Conservation (phyloP, 768 basidiomycete species). For the Kwoniella sp. region DNA sequence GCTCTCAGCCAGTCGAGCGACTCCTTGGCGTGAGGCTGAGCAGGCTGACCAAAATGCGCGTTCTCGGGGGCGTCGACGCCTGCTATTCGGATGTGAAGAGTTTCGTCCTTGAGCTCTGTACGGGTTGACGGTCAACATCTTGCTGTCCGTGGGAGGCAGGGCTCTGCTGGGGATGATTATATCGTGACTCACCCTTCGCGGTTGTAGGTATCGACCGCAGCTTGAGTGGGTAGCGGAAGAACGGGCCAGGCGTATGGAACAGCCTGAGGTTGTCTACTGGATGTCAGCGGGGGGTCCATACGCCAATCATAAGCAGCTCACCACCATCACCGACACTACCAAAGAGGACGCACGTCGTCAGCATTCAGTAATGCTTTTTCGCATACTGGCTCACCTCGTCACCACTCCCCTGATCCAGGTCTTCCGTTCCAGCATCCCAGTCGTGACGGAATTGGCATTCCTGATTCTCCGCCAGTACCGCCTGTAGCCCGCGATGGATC, state of each 20-base stretch:
- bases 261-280: constrained; percentile 72
- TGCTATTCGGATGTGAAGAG: constrained; percentile 80
- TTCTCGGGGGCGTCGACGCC: constrained; percentile 90
- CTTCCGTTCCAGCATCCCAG: constrained; percentile 57
- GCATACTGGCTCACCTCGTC: constrained; percentile 58
- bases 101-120: constrained; percentile 72
- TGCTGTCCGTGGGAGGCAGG: background rate
- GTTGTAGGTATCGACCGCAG: constrained; percentile 62
- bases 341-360: background rate
- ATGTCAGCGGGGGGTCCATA: no score
- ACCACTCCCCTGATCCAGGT: constrained; percentile 76
- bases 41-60: constrained; percentile 77
- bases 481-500: constrained; percentile 29
- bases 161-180: background rate
- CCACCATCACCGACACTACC: constrained; percentile 40
- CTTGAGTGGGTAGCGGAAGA: constrained; percentile 70
- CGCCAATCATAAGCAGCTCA: constrained; percentile 13
- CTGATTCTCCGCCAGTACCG: constrained; percentile 54
- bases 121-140: background rate
- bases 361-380: background rate
- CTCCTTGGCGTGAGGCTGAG: constrained; percentile 71
- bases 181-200: constrained; percentile 56
- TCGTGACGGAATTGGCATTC: constrained; percentile 68
- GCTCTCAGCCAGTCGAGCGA: constrained; percentile 59
- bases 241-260: constrained; percentile 75